Base-by-base conservation (phyloP, 495 filamentous ascomycete species). In the Parathielavia appendiculata region DNA sequence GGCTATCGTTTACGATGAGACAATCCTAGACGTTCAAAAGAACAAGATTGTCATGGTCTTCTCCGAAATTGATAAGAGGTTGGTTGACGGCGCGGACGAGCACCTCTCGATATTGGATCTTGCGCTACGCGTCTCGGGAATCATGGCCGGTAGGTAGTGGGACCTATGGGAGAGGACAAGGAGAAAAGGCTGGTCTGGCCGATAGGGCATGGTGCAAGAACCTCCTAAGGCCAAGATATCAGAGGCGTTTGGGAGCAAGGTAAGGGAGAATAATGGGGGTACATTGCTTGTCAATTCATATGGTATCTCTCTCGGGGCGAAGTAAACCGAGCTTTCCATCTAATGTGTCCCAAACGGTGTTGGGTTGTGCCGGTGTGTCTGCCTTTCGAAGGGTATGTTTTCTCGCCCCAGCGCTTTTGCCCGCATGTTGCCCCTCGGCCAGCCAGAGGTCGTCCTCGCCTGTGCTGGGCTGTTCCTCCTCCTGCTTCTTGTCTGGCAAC, bases 31-130 rank as follows among this genome's bases (percentile, higher is more conserved):
- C 66, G 74, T 81, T 12, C 86, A 93, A 64, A 99, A 99, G 76
- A 92, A 89, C 65, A 87, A 86, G 75, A 95, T 99, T 58, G 86
- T 91, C 26, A 79, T 87, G 63, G 78, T 90, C 22, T 97, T 99
- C 67, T 95, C 90, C 0, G 92, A 97, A 69, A 76, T 91, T 51
- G 93, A 99, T 64, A 97, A 95, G 78, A 81, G 93, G 51, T 71
- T 99, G 49, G 87, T 95, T n/a, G 95, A 99, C 71, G 93, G 93
- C n/a, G 86, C 90, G 4, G 95, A 99, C 67, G 93, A 99, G 72
- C 91, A 97, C 66, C 73, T 99, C 20, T 89, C 87, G 10, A 87
- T 97, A 45, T 70, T 97, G 41, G 93, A 99, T 71, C 69, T 97
- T 57, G 77, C 86, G 20, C 73, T 97, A 60, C 83, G 88, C 64